Evolutionary conservation across 768 basidiomycete species (phyloP).

Genomic region (Tylopilus subfusipes): DNA sequence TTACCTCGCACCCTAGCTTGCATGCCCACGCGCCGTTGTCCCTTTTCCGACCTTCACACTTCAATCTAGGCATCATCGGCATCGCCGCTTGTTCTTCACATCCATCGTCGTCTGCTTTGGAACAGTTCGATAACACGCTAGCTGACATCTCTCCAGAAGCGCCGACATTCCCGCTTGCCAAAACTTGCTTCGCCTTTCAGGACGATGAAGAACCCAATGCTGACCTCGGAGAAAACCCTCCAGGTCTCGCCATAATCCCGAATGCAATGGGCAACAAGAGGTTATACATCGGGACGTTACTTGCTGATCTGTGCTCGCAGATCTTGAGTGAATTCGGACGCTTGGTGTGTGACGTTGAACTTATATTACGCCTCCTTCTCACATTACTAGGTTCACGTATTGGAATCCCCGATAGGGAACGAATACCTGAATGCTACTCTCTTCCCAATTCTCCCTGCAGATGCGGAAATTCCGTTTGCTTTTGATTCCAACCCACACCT

Average conservation of each 20-base stretch:
- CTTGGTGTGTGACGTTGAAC: conserved; percentile 52
- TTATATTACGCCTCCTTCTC: conserved; percentile 1
- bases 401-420: conserved; percentile 83
- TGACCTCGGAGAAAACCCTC: conserved; percentile 52
- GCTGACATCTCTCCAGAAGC: conserved; percentile 63
- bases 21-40: conserved; percentile 63
- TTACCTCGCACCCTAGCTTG: conserved; percentile 71
- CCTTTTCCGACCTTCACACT: conserved; percentile 74
- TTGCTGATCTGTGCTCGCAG: conserved; percentile 87
- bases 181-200: conserved; percentile 84
- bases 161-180: conserved; percentile 73
- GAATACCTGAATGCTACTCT: conserved; percentile 74
- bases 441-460: conserved; percentile 59
- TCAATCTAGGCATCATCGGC: conserved; percentile 86
- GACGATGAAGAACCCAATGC: conserved; percentile 50
- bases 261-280: conserved; percentile 84
- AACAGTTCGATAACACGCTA: conserved; percentile 64
- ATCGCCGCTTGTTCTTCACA: conserved; percentile 66
- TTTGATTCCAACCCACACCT: conserved; percentile 45
- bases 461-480: conserved; percentile 57
- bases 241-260: conserved; percentile 76
- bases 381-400: conserved; percentile 56
- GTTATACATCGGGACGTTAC: conserved; percentile 80
- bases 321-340: conserved; percentile 83
- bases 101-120: conserved; percentile 48